phyloP scores from a whole-genome alignment of 805 yeast genomes.

The Lachancea nothofagi region DNA sequence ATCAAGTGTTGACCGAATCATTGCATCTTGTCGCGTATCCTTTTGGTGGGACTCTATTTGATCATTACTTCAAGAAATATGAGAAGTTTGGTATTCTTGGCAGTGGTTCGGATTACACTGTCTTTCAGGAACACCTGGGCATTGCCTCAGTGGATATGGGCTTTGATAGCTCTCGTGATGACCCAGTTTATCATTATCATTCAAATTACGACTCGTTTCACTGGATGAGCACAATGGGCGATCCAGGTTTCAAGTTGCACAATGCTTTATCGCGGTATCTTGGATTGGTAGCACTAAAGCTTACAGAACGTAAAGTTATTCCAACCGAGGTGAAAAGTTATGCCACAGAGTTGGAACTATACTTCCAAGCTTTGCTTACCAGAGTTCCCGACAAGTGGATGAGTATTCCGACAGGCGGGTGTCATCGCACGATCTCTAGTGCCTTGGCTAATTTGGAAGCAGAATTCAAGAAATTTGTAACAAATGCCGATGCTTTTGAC shows the following conservation, averaged over 20 bases:
- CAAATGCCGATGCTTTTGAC: slow-evolving; percentile 28
- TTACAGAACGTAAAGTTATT: slow-evolving; percentile 46
- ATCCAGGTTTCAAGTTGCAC: slow-evolving; percentile 57
- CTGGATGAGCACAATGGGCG: slow-evolving; percentile 64
- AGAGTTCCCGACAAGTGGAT: slow-evolving; percentile 39
- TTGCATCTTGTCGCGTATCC: slow-evolving; percentile 47
- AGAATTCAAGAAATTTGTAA: slow-evolving; percentile 24
- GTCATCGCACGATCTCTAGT: slow-evolving; percentile 20
- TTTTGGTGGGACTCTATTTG: slow-evolving; percentile 28
- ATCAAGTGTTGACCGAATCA: slow-evolving; percentile 40
- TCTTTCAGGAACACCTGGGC: slow-evolving; percentile 54
- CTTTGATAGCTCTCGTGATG: slow-evolving; percentile 40
- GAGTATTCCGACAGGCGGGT: slow-evolving; percentile 13
- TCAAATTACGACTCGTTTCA: slow-evolving; percentile 66
- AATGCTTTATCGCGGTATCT: slow-evolving; percentile 48
- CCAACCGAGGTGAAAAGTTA: slow-evolving; percentile 34
- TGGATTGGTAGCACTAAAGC: slow-evolving; percentile 44
- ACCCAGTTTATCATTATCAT: slow-evolving; percentile 69
- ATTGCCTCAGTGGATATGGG: slow-evolving; percentile 58
- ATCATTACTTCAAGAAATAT: slow-evolving; percentile 30
- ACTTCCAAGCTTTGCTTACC: slow-evolving; percentile 35
- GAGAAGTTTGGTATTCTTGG: slow-evolving; percentile 46
- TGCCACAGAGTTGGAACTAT: slow-evolving; percentile 34
- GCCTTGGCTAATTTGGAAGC: slow-evolving; percentile 28
- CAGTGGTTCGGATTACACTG: slow-evolving; percentile 67